These are phyloP conservation scores for Fusarium pseudograminearum DNA, from an alignment of 2,329 filamentous ascomycete genomes.

Conservation along the genomic window DNA sequence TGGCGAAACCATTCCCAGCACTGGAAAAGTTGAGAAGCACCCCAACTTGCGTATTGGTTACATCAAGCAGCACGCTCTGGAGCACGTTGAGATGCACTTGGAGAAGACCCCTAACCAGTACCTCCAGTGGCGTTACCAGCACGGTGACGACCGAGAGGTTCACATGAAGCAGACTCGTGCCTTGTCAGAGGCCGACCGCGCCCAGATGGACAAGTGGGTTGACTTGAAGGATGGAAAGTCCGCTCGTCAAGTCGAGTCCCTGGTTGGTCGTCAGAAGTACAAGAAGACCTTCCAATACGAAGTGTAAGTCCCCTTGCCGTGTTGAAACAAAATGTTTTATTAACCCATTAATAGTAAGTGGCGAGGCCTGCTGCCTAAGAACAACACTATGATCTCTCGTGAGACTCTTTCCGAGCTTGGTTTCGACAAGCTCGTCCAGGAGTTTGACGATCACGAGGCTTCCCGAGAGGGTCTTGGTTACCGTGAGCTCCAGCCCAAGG, in stretches of 20 bases:
- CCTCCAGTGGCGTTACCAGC: constrained; percentile 96
- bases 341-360: constrained; percentile 77
- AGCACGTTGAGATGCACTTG: constrained; percentile 99
- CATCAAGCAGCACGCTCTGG: constrained; percentile 98
- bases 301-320: constrained; percentile 68
- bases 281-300: constrained; percentile 99
- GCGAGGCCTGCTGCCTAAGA: constrained; percentile 87
- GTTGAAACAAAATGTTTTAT: constrained; percentile 8
- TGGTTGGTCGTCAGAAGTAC: constrained; percentile 97
- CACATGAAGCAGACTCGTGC: constrained; percentile 97
- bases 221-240: constrained; percentile 87
- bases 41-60: constrained; percentile 98
- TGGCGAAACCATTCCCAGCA: constrained; percentile 86
- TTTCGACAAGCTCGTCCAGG: constrained; percentile 93
- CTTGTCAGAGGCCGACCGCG: constrained; percentile 84
- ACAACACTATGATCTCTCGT: constrained; percentile 92
- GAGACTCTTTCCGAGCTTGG: constrained; percentile 89
- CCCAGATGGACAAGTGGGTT: constrained; percentile 91
- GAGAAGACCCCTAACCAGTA: constrained; percentile 99
- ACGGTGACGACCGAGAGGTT: constrained; percentile 96
- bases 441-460: constrained; percentile 98
- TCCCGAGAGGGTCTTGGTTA: constrained; percentile 98
- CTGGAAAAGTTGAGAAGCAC: constrained; percentile 95
- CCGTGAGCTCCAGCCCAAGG: constrained; percentile 89
- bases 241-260: constrained; percentile 80